Conservation (phyloP, 2,329 filamentous ascomycete species). For the Fusarium falciforme region DNA sequence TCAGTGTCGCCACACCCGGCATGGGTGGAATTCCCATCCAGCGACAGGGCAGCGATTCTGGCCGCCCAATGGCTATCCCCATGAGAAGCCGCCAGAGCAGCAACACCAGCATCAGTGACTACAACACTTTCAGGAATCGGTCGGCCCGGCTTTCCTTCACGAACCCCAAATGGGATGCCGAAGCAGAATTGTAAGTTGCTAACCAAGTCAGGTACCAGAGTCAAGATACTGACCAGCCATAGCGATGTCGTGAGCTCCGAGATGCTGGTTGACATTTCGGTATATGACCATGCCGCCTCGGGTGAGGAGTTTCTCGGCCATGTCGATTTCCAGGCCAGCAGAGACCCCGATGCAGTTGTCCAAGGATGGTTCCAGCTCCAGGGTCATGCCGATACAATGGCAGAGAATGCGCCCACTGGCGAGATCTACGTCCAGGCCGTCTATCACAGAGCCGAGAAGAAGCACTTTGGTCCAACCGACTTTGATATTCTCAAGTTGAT, state of each 20-base stretch:
- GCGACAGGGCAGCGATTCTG: slow-evolving; percentile 82
- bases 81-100: slow-evolving; percentile 98
- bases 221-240: slow-evolving; percentile 24
- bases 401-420: slow-evolving; percentile 81
- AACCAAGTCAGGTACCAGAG: neutral
- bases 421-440: slow-evolving; percentile 89
- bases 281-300: slow-evolving; percentile 85
- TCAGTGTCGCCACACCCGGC: slow-evolving; percentile 58
- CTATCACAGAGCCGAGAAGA: slow-evolving; percentile 89
- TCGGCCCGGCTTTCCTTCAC: slow-evolving; percentile 71
- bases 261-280: slow-evolving; percentile 89
- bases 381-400: slow-evolving; percentile 76
- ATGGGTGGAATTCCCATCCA: slow-evolving; percentile 69
- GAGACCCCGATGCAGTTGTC: slow-evolving; percentile 75
- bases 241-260: slow-evolving; percentile 95
- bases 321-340: slow-evolving; percentile 79
- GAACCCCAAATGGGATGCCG: slow-evolving; percentile 94
- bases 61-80: slow-evolving; percentile 89
- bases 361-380: slow-evolving; percentile 88
- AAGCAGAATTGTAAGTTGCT: slow-evolving; percentile 85
- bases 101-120: slow-evolving; percentile 85
- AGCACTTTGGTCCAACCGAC: slow-evolving; percentile 92
- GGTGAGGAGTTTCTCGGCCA: slow-evolving; percentile 94
- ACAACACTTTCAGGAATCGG: slow-evolving; percentile 69
- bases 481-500: slow-evolving; percentile 97